These are phyloP conservation scores for Dichomitus squalens DNA, from an alignment of 1,284 basidiomycete species.

Conservation along the genomic window DNA sequence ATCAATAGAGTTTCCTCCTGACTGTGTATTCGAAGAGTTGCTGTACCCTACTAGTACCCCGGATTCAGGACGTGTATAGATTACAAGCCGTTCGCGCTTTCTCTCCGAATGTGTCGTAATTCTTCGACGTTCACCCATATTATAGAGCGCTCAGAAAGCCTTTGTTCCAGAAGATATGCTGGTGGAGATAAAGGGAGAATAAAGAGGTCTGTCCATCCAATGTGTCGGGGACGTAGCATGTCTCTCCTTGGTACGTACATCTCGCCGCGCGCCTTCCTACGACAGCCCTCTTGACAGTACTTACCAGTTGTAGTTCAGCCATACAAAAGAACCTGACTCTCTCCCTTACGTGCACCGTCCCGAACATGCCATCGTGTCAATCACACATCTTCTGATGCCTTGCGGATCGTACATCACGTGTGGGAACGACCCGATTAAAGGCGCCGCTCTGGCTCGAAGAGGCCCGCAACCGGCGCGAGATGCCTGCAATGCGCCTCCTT, in stretches of 20 bases:
- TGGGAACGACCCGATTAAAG: neutral
- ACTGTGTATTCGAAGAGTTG: neutral
- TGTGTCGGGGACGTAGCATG: neutral
- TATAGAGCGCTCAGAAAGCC: neutral
- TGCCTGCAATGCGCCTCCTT: constrained; percentile 1
- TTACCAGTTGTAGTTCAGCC: neutral
- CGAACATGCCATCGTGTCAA: neutral
- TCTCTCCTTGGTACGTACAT: constrained; percentile 9
- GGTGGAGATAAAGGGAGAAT: constrained; percentile 9
- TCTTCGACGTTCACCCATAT: neutral
- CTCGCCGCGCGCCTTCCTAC: neutral
- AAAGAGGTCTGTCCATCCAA: neutral
- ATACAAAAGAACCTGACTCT: neutral
- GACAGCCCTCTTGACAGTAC: neutral
- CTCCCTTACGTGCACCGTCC: neutral
- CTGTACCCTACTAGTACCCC: neutral
- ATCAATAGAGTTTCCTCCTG: constrained; percentile 22
- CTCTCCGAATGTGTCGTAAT: neutral
- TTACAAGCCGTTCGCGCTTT: neutral
- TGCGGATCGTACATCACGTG: constrained; percentile 10
- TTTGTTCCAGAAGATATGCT: neutral
- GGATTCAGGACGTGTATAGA: neutral
- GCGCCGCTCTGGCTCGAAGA: neutral
- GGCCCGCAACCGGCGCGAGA: constrained; percentile 8
- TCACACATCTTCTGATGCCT: constrained; percentile 5